phyloP scores from a whole-genome alignment of 2,329 filamentous ascomycete genomes.

The Ampelomyces quisqualis region DNA sequence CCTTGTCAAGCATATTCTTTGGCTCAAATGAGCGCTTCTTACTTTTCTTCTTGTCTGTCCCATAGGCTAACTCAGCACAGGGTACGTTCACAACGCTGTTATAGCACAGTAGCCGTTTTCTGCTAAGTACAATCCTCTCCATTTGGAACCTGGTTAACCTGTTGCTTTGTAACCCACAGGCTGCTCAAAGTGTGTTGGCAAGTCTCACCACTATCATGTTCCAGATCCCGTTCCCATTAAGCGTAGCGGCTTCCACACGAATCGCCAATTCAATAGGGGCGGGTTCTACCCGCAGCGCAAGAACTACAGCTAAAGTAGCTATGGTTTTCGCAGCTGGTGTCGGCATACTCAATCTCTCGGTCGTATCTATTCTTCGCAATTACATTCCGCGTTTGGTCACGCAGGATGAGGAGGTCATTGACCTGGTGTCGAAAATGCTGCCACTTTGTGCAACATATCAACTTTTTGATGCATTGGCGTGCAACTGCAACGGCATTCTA shows the following conservation, averaged over 20 bases:
- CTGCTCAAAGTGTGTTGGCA: constrained; percentile 82
- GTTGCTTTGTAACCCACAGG: too few relatives aligned
- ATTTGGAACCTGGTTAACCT: too few relatives aligned
- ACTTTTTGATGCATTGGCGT: constrained; percentile 78
- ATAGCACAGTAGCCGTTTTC: too few relatives aligned
- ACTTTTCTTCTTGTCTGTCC: too few relatives aligned
- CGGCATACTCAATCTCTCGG: constrained; percentile 74
- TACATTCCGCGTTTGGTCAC: constrained; percentile 77
- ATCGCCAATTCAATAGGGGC: constrained; percentile 92
- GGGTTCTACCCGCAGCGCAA: constrained; percentile 75
- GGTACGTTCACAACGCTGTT: too few relatives aligned
- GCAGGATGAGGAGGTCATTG: constrained; percentile 64
- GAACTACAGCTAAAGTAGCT: constrained; percentile 75
- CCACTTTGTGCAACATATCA: constrained; percentile 87
- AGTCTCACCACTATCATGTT: constrained; percentile 79
- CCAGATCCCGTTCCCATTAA: constrained; percentile 89
- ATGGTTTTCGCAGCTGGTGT: constrained; percentile 67
- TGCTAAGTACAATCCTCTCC: too few relatives aligned
- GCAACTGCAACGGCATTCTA: constrained; percentile 79
- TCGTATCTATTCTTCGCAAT: constrained; percentile 68
- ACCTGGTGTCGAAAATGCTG: constrained; percentile 66
- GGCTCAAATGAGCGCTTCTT: too few relatives aligned
- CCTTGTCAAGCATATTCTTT: too few relatives aligned
- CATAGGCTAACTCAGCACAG: too few relatives aligned
- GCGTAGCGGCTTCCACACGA: constrained; percentile 83